Conservation (phyloP, 441 rosid species). For the Flueggea neowawraea region DNA sequence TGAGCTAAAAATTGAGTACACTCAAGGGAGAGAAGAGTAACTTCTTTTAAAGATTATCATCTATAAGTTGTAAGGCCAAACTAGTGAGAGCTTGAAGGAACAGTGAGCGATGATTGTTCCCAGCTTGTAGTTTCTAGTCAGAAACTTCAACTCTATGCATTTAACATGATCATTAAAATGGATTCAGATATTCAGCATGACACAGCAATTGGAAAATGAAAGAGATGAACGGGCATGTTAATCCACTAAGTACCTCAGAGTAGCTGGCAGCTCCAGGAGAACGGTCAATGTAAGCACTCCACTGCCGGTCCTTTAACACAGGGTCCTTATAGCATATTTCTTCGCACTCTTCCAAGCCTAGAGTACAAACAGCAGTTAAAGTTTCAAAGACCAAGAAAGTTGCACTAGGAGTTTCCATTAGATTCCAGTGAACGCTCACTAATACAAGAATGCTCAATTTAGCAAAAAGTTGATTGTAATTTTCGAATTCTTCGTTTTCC, state of each 20-base stretch:
- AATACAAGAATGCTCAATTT: no score
- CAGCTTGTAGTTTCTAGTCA: no score
- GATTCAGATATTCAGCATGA: background rate
- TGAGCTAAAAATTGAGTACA: no score
- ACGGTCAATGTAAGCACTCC: constrained; percentile 94
- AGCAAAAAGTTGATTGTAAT: no score
- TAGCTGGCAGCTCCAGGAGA: constrained; percentile 90
- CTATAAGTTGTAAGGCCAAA: no score
- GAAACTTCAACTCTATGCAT: background rate
- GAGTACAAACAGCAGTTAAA: constrained; percentile 16
- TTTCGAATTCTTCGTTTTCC: no score
- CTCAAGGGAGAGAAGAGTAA: no score
- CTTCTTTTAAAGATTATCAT: no score
- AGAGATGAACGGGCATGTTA: background rate
- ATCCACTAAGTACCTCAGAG: constrained; percentile 56
- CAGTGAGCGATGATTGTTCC: no score
- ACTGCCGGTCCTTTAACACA: constrained; percentile 77
- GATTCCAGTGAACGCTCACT: no score
- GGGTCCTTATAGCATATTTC: constrained; percentile 96
- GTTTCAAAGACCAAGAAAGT: background rate
- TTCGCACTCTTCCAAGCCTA: constrained; percentile 73
- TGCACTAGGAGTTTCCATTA: background rate
- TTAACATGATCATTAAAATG: background rate
- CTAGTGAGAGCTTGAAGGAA: no score
- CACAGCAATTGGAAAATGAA: background rate